Evolutionary conservation across 257 asterid species (phyloP).

Genomic region (Verbascum thapsus): DNA sequence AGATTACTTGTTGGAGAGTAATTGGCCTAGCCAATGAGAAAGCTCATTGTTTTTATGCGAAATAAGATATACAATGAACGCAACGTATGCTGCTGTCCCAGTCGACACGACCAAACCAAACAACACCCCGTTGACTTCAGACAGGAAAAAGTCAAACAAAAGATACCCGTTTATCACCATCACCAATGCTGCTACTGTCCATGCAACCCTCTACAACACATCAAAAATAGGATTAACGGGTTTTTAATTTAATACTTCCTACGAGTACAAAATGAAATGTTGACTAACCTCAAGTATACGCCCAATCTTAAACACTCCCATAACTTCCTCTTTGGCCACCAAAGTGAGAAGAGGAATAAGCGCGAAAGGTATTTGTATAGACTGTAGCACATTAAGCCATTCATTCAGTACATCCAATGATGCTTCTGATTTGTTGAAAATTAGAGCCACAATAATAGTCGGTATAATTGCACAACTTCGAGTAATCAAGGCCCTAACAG

Average conservation of each 20-base stretch:
- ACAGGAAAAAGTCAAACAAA: constrained; percentile 72
- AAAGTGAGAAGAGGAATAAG: constrained; percentile 96
- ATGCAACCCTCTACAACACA: constrained; percentile 66
- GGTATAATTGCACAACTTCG: constrained; percentile 97
- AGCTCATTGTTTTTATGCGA: constrained; percentile 52
- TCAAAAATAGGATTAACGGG: constrained; percentile 23
- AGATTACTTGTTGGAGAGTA: constrained; percentile 42
- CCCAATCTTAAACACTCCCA: constrained; percentile 86
- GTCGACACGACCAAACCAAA: constrained; percentile 55
- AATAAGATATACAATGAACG: constrained; percentile 74
- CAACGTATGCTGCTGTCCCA: constrained; percentile 65
- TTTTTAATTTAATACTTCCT: too few species aligned
- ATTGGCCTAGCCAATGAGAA: constrained; percentile 45
- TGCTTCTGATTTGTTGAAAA: constrained; percentile 86
- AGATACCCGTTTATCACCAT: constrained; percentile 91
- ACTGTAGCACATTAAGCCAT: constrained; percentile 97
- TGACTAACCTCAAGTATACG: constrained; percentile 65
- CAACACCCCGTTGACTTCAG: constrained; percentile 70
- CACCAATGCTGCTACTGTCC: constrained; percentile 92
- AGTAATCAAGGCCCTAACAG: constrained; percentile 84
- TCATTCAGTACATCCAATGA: constrained; percentile 85
- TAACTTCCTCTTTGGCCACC: constrained; percentile 88
- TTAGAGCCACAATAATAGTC: constrained; percentile 82
- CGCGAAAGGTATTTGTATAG: constrained; percentile 95
- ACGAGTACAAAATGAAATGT: constrained; percentile 12